Percentiles rank a stretch among this genome's conserved stretches.
Evolutionary conservation across 352 stramenopile genomes (phyloP).

Genomic region (Phytophthora chlamydospora): DNA sequence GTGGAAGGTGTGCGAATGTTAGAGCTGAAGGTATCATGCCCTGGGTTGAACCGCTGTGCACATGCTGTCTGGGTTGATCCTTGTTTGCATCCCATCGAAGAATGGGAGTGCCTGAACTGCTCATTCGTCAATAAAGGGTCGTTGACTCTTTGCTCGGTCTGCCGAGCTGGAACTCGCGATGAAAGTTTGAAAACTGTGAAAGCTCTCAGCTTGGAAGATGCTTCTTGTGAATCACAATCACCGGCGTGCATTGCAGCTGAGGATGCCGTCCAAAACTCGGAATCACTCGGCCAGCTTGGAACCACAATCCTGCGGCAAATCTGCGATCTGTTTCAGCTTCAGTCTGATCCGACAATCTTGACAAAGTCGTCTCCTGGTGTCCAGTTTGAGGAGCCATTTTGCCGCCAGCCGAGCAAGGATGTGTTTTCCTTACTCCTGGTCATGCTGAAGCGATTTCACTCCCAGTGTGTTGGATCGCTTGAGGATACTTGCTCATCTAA

Average conservation of each 20-base stretch:
- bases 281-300: constrained; percentile 27
- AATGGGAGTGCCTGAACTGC: constrained; percentile 76
- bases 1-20: constrained; percentile 75
- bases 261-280: constrained; percentile 3
- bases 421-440: constrained; percentile 57
- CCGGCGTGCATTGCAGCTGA: not conserved
- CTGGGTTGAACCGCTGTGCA: constrained; percentile 79
- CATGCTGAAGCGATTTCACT: constrained; percentile 54
- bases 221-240: not conserved
- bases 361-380: constrained; percentile 15
- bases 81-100: constrained; percentile 63
- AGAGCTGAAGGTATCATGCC: constrained; percentile 69
- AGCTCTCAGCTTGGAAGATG: not conserved
- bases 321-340: constrained; percentile 36
- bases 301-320: constrained; percentile 39
- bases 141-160: constrained; percentile 56
- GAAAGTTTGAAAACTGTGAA: constrained; percentile 4
- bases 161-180: constrained; percentile 38
- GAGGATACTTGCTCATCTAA: not conserved
- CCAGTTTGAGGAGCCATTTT: constrained; percentile 83
- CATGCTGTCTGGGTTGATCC: constrained; percentile 86
- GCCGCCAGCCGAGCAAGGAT: constrained; percentile 62
- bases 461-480: constrained; percentile 1
- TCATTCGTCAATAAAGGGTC: constrained; percentile 75
- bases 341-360: constrained; percentile 9